Evolutionary conservation across 139 green algal species (phyloP).

Genomic region (Auxenochlorella protothecoides): DNA sequence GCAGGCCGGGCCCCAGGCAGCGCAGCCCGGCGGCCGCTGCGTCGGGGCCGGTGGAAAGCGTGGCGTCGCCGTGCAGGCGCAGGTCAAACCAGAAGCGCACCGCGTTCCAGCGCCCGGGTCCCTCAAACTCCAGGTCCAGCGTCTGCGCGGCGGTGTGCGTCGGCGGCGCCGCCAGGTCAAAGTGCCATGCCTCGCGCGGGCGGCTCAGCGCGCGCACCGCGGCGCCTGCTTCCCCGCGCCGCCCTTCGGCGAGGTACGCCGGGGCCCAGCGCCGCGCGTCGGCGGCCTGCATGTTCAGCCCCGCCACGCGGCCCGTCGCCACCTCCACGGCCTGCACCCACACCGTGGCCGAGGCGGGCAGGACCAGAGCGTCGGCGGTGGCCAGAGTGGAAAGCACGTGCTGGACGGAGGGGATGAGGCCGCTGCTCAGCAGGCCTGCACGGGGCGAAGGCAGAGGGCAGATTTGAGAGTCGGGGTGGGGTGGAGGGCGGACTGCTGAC

Average conservation of each 20-base stretch:
- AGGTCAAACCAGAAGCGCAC: slow-evolving; percentile 64
- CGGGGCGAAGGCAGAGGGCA: background rate
- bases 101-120: slow-evolving; percentile 40
- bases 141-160: slow-evolving; percentile 31
- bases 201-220: slow-evolving; percentile 19
- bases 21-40: slow-evolving; percentile 19
- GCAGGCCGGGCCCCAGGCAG: slow-evolving; percentile 47
- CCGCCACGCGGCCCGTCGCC: slow-evolving; percentile 1
- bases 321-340: slow-evolving; percentile 51
- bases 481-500: no score
- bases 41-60: slow-evolving; percentile 25
- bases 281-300: background rate
- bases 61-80: slow-evolving; percentile 35
- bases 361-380: slow-evolving; percentile 34
- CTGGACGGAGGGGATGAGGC: slow-evolving; percentile 44
- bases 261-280: background rate
- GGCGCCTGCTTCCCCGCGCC: no score
- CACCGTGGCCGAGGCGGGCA: slow-evolving; percentile 58
- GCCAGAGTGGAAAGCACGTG: slow-evolving; percentile 43
- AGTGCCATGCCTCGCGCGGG: slow-evolving; percentile 54
- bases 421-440: slow-evolving; percentile 45
- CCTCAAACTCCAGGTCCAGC: slow-evolving; percentile 41
- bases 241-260: no score
- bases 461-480: no score
- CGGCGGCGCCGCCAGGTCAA: slow-evolving; percentile 46